Conservation (phyloP, 2,329 filamentous ascomycete species). For the Apiospora hydei region DNA sequence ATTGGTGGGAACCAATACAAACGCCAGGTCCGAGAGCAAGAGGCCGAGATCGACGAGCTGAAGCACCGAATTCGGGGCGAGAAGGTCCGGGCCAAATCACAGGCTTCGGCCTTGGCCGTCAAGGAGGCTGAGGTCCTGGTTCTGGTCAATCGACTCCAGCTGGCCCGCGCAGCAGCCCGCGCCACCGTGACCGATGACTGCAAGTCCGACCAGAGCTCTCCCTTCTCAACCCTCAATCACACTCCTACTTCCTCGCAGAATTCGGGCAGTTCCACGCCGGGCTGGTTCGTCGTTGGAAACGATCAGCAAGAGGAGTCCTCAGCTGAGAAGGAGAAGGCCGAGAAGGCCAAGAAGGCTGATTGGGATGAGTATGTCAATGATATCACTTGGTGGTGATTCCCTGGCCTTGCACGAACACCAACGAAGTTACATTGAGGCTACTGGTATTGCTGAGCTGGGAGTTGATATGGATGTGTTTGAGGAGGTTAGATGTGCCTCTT, state of each 20-base stretch:
- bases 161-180: neutral
- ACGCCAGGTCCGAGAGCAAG: neutral
- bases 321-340: neutral
- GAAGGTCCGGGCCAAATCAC: neutral
- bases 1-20: too few relatives aligned
- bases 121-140: neutral
- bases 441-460: neutral
- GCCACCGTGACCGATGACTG: neutral
- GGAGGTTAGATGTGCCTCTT: neutral
- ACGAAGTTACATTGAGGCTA: neutral
- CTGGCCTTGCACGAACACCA: neutral
- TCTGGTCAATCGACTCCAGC: neutral
- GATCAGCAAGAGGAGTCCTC: neutral
- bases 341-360: neutral
- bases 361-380: too few relatives aligned
- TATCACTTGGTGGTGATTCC: neutral
- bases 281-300: neutral
- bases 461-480: neutral
- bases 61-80: neutral
- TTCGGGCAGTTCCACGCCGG: neutral
- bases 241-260: neutral
- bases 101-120: neutral
- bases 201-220: neutral
- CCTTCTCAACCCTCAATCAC: neutral
- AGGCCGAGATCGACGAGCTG: neutral